Conservation (phyloP, 108 stramenopile species). For the Skeletonema marinoi region DNA sequence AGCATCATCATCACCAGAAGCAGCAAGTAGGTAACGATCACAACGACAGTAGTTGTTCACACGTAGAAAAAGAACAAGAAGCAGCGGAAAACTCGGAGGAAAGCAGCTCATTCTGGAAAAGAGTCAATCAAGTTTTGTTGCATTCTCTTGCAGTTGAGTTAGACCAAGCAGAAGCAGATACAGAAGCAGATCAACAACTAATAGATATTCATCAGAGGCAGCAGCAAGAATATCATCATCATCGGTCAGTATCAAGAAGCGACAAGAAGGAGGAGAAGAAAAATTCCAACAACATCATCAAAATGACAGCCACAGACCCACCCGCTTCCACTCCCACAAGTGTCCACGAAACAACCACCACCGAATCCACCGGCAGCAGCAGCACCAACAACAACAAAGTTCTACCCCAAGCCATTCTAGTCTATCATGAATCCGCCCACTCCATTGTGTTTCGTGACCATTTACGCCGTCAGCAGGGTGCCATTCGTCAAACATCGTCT, state of each 20-base stretch:
- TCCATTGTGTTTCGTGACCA: slow-evolving; percentile 91
- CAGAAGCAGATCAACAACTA: too few relatives aligned
- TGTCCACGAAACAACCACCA: background rate
- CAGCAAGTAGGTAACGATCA: background rate
- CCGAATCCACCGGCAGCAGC: background rate
- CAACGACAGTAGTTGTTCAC: background rate
- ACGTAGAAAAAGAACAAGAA: background rate
- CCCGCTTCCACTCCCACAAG: background rate
- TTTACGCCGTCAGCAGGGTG: slow-evolving; percentile 56
- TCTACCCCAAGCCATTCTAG: slow-evolving; percentile 46
- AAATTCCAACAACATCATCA: background rate
- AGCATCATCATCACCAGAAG: background rate
- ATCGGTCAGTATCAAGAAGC: background rate
- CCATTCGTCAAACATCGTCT: slow-evolving; percentile 29
- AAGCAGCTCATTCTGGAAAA: background rate
- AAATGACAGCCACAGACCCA: background rate
- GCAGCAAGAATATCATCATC: background rate
- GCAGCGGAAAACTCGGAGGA: too few relatives aligned
- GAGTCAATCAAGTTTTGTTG: background rate
- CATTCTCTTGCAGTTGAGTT: background rate
- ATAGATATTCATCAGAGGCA: too few relatives aligned
- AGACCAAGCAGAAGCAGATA: background rate
- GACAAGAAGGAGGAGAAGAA: background rate
- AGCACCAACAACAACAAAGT: slow-evolving; percentile 6
- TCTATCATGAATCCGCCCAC: slow-evolving; percentile 86